These are phyloP conservation scores for Kluyveromyces dobzhanskii DNA, from an alignment of 805 yeast species.

Conservation along the genomic window DNA sequence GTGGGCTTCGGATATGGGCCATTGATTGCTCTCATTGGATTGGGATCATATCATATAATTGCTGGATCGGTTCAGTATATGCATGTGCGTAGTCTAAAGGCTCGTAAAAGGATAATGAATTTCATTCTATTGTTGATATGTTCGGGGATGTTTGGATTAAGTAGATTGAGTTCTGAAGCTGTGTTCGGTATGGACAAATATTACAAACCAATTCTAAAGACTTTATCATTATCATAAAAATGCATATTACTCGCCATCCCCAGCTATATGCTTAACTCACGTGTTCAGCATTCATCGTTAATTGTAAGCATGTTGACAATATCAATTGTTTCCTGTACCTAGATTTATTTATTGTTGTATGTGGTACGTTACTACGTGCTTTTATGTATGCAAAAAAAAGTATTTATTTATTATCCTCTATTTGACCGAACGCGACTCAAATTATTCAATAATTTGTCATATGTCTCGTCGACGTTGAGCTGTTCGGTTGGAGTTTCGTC, in stretches of 20 bases:
- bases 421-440: conserved; percentile 58
- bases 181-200: conserved; percentile 2
- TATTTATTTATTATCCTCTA: conserved; percentile 12
- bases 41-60: conserved; percentile 19
- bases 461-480: conserved; percentile 59
- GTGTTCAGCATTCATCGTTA: too few relatives aligned
- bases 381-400: not conserved
- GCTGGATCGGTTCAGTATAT: conserved; percentile 20
- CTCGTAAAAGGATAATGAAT: conserved; percentile 15
- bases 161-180: conserved; percentile 10
- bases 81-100: conserved; percentile 11
- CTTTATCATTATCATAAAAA: not conserved
- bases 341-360: too few relatives aligned
- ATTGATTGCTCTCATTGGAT: conserved; percentile 12
- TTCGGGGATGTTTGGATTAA: conserved; percentile 14
- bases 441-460: conserved; percentile 62
- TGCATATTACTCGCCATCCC: too few relatives aligned
- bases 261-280: too few relatives aligned
- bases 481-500: conserved; percentile 4
- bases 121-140: conserved; percentile 9
- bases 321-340: too few relatives aligned
- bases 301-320: too few relatives aligned
- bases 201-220: conserved; percentile 3
- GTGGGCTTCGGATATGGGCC: conserved; percentile 19
- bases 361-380: not conserved